These are phyloP conservation scores for Myxozyma monticola DNA, from an alignment of 805 yeast genomes.

Conservation along the genomic window DNA sequence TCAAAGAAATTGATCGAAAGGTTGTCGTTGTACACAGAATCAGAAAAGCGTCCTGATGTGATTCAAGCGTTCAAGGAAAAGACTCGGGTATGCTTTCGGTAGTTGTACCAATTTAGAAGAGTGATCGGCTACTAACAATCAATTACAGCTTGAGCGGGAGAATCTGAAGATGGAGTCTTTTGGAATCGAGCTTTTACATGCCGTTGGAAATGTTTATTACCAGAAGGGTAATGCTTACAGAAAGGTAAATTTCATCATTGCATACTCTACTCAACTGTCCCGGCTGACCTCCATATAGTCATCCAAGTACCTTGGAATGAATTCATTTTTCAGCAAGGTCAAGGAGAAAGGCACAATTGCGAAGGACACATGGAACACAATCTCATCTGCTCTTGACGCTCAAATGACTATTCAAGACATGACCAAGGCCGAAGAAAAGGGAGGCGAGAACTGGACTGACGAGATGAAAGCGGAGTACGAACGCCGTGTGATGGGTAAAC, in stretches of 20 bases:
- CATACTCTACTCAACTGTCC: conserved; percentile 71
- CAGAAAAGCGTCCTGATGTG: conserved; percentile 63
- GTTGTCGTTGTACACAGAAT: conserved; percentile 58
- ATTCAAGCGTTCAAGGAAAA: conserved; percentile 62
- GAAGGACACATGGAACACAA: conserved; percentile 77
- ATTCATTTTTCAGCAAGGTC: conserved; percentile 76
- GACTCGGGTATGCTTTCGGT: conserved; percentile 47
- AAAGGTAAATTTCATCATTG: conserved; percentile 67
- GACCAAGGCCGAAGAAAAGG: conserved; percentile 67
- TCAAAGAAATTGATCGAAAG: conserved; percentile 57
- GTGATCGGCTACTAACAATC: background rate
- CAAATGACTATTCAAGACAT: conserved; percentile 75
- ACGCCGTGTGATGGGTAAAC: conserved; percentile 78
- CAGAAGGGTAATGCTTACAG: conserved; percentile 72
- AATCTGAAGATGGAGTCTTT: conserved; percentile 91
- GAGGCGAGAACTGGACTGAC: conserved; percentile 53
- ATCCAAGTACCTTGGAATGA: conserved; percentile 79
- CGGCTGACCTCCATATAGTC: conserved; percentile 67
- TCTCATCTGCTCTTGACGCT: conserved; percentile 84
- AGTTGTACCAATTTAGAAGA: background rate
- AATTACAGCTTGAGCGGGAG: conserved; percentile 62
- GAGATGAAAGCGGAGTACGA: conserved; percentile 77
- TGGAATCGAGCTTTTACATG: conserved; percentile 78
- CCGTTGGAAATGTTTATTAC: conserved; percentile 78
- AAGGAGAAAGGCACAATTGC: conserved; percentile 82